A percentile compares a stretch with the other conserved stretches of the same genome.
phyloP scores from a whole-genome alignment of 768 basidiomycete genomes.

The Kwoniella newhampshirensis region DNA sequence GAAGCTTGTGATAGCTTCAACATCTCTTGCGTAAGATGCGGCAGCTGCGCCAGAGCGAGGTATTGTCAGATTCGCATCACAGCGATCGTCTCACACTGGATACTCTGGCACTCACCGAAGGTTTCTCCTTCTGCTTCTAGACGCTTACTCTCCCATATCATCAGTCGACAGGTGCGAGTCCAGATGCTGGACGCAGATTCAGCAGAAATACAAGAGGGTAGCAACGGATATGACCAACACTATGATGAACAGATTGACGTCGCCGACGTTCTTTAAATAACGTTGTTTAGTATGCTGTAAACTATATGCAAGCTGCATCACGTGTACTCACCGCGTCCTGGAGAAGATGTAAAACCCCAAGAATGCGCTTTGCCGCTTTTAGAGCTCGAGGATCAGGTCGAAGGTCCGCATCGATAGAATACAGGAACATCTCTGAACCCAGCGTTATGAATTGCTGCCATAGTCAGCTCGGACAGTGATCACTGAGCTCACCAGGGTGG shows the following conservation, averaged over 20 bases:
- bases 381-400: slow-evolving; percentile 9
- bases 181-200: slow-evolving; percentile 11
- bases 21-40: slow-evolving; percentile 11
- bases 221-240: slow-evolving; percentile 7
- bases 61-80: too few species aligned
- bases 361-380: slow-evolving; percentile 11
- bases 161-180: slow-evolving; percentile 8
- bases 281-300: not conserved
- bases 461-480: not conserved
- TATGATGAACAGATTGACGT: slow-evolving; percentile 21
- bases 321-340: slow-evolving; percentile 17
- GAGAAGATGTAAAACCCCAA: slow-evolving; percentile 18
- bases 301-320: not conserved
- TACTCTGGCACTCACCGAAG: slow-evolving; percentile 8
- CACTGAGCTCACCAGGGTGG: slow-evolving; percentile 8
- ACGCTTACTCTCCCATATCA: slow-evolving; percentile 19
- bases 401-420: slow-evolving; percentile 1
- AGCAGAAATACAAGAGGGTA: not conserved
- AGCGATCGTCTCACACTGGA: too few species aligned
- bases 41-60: slow-evolving; percentile 4
- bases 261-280: slow-evolving; percentile 17
- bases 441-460: slow-evolving; percentile 24
- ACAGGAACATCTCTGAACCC: slow-evolving; percentile 26
- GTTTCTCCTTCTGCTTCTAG: slow-evolving; percentile 9
- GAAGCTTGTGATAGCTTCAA: slow-evolving; percentile 7